Percentiles rank a stretch among this genome's conserved stretches.
These are phyloP conservation scores for Trametes sanguinea DNA, from an alignment of 768 basidiomycete species.

Conservation along the genomic window DNA sequence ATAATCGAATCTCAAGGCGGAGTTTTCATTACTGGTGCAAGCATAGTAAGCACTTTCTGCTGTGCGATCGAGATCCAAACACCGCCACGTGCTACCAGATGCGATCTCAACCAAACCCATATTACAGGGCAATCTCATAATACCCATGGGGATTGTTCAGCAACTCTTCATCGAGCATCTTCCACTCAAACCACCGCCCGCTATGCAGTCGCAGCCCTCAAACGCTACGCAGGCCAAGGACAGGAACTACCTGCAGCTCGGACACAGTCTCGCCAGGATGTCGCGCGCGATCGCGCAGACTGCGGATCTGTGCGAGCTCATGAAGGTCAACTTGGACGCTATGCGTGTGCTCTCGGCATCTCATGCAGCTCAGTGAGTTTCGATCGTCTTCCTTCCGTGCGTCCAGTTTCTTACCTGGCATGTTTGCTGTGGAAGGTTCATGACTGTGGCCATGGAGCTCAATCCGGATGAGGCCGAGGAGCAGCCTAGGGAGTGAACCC, in stretches of 20 bases:
- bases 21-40: too few species aligned
- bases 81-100: slow-evolving; percentile 10
- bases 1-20: too few species aligned
- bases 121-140: background rate
- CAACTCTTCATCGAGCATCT: background rate
- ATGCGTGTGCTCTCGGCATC: slow-evolving; percentile 79
- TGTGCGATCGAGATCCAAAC: too few species aligned
- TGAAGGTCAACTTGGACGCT: slow-evolving; percentile 74
- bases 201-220: slow-evolving; percentile 42
- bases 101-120: background rate
- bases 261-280: slow-evolving; percentile 66
- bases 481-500: background rate
- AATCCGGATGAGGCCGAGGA: slow-evolving; percentile 17
- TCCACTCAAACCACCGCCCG: background rate
- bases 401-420: background rate
- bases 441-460: slow-evolving; percentile 50
- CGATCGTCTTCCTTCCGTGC: background rate
- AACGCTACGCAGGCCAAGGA: slow-evolving; percentile 80
- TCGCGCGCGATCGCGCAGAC: slow-evolving; percentile 69
- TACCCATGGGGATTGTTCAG: background rate
- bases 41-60: background rate
- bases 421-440: slow-evolving; percentile 40
- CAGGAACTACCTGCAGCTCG: slow-evolving; percentile 76
- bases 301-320: slow-evolving; percentile 73
- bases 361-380: slow-evolving; percentile 77